These are phyloP conservation scores for Tylopilus sp. DNA, from an alignment of 1,284 basidiomycete species.

Conservation along the genomic window DNA sequence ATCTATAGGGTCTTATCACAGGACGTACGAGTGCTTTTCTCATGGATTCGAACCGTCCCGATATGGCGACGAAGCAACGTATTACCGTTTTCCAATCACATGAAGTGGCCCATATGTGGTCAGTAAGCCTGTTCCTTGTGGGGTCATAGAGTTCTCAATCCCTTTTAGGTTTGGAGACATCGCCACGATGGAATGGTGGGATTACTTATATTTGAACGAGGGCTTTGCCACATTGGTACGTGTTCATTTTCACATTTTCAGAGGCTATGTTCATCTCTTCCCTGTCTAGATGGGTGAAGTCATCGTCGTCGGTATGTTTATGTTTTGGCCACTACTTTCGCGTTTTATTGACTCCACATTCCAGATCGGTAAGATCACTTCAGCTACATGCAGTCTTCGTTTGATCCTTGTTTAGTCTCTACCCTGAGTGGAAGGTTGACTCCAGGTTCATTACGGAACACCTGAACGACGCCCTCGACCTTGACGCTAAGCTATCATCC, in stretches of 20 bases:
- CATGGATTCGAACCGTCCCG: conserved; percentile 75
- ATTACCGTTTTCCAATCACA: conserved; percentile 81
- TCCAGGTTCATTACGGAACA: conserved; percentile 66
- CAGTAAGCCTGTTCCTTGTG: conserved; percentile 15
- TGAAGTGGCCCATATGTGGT: conserved; percentile 85
- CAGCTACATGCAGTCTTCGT: conserved; percentile 2
- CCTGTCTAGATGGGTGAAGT: conserved; percentile 78
- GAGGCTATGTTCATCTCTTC: conserved; percentile 1
- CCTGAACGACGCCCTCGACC: conserved; percentile 63
- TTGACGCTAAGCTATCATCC: conserved; percentile 89
- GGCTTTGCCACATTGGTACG: conserved; percentile 83
- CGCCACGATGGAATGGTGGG: conserved; percentile 94
- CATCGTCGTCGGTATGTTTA: conserved; percentile 69
- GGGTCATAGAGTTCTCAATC: conserved; percentile 3
- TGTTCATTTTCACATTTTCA: conserved; percentile 6
- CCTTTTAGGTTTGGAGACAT: conserved; percentile 78
- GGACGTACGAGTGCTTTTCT: conserved; percentile 84
- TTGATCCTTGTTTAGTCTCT: conserved; percentile 46
- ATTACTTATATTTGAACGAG: conserved; percentile 84
- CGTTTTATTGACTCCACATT: conserved; percentile 4
- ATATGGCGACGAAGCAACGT: conserved; percentile 75
- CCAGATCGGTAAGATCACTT: conserved; percentile 44
- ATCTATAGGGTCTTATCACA: conserved; percentile 75
- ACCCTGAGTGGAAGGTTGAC: conserved; percentile 75
- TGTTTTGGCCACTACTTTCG: neutral